These are phyloP conservation scores for Leccinum incarnatum DNA, from an alignment of 768 basidiomycete species.

Conservation along the genomic window DNA sequence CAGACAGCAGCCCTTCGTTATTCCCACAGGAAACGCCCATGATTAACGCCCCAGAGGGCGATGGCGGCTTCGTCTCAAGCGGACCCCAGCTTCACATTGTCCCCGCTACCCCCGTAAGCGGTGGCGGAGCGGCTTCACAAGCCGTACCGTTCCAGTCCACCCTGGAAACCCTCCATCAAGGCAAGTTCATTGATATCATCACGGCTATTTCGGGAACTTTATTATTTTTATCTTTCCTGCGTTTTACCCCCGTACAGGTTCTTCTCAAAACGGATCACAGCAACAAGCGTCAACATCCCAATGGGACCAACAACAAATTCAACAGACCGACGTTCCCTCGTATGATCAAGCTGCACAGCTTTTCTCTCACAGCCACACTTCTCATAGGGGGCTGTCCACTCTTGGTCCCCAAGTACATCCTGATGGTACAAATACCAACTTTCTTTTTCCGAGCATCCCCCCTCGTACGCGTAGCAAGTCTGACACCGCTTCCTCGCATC, in stretches of 20 bases:
- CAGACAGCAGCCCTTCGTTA: conserved; percentile 48
- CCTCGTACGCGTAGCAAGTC: conserved; percentile 56
- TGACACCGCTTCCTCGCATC: conserved; percentile 48
- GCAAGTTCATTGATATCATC: conserved; percentile 40
- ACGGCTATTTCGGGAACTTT: conserved; percentile 33
- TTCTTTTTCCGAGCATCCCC: conserved; percentile 37
- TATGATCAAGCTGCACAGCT: conserved; percentile 30
- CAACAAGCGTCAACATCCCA: conserved; percentile 34
- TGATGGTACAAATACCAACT: conserved; percentile 37
- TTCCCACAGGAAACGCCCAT: conserved; percentile 44
- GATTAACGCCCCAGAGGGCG: conserved; percentile 63
- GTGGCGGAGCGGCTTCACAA: conserved; percentile 48
- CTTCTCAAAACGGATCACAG: conserved; percentile 32
- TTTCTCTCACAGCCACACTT: conserved; percentile 35
- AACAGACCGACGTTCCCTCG: conserved; percentile 31
- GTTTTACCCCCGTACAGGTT: conserved; percentile 31
- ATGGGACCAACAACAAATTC: conserved; percentile 37
- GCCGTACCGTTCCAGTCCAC: conserved; percentile 52
- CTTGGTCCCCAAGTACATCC: conserved; percentile 31
- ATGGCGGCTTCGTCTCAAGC: conserved; percentile 41
- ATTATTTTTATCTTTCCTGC: conserved; percentile 25
- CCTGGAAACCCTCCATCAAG: conserved; percentile 50
- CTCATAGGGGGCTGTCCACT: conserved; percentile 37
- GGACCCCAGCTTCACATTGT: conserved; percentile 76
- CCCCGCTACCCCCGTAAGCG: conserved; percentile 77